phyloP scores from a whole-genome alignment of 805 yeast genomes.

The Henningerozyma blattae region DNA sequence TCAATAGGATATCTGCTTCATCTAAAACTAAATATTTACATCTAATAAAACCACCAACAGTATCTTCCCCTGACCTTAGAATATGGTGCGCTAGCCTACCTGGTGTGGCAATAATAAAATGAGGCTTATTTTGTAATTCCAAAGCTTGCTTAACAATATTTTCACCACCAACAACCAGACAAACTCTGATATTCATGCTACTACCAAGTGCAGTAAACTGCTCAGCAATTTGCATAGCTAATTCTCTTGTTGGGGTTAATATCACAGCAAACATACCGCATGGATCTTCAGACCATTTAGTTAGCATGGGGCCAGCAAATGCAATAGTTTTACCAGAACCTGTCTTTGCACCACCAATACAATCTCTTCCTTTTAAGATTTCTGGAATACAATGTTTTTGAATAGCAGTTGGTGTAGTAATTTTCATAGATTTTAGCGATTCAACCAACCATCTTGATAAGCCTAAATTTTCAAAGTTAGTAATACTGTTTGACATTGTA shows the following conservation, averaged over 20 bases:
- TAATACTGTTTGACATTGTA: not conserved
- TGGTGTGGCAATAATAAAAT: constrained; percentile 93
- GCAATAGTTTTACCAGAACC: constrained; percentile 98
- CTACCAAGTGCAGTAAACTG: constrained; percentile 92
- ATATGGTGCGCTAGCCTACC: constrained; percentile 93
- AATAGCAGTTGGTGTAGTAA: constrained; percentile 72
- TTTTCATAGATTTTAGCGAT: constrained; percentile 70
- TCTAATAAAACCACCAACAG: constrained; percentile 64
- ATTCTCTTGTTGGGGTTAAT: constrained; percentile 85
- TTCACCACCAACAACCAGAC: constrained; percentile 88
- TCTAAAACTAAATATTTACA: constrained; percentile 78
- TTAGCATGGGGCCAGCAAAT: constrained; percentile 93
- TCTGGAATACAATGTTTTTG: constrained; percentile 84
- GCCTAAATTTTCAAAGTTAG: constrained; percentile 36
- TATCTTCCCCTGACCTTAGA: constrained; percentile 77
- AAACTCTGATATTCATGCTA: constrained; percentile 69
- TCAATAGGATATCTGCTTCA: constrained; percentile 89
- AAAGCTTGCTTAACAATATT: constrained; percentile 85
- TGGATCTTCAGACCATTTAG: constrained; percentile 93
- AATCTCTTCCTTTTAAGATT: constrained; percentile 65
- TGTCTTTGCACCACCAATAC: constrained; percentile 97
- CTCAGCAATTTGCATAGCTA: constrained; percentile 94
- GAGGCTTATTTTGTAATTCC: constrained; percentile 73
- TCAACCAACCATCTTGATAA: constrained; percentile 81
- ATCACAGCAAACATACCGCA: constrained; percentile 83